Evolutionary conservation across 2,329 filamentous ascomycete species (phyloP), one percentile per base, ranked within the genome.

Genomic region (Apiospora aurea): DNA sequence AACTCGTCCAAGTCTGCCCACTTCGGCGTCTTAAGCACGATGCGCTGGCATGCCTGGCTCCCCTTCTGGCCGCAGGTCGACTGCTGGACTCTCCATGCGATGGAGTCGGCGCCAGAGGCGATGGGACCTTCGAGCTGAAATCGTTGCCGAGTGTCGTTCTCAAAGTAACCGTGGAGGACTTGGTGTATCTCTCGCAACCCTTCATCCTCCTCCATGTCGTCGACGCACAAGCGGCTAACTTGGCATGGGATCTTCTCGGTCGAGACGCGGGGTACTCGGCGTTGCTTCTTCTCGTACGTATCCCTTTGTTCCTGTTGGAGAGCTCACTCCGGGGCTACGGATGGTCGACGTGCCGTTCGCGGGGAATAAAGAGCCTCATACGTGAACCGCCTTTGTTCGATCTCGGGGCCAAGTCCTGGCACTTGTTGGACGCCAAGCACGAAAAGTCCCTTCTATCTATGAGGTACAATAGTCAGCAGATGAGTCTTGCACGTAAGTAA

Each of bases 1-100:
- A n/a, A 21, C 7, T 49, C 67, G 16, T 8, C 41, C 21, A 18
- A 8, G 26, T 29, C 26, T 21, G 67, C 67, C 43, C 43, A 46
- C 38, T 69, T 51, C 44, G 14, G 44, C 67, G 44, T 69, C 18
- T 69, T 69, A 21, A 69, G 41, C n/a, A 46, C 67, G 14, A 69
- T 69, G 13, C 26, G 67, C 44, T 69, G 29, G 24, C 29, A n/a
- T 13, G 44, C 41, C n/a, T 26, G 24, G 44, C 34, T n/a, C 26
- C 26, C 34, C 34, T 38, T 38, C 34, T 38, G 34, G 7, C 41
- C 18, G 44, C 10, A 7, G 2, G 67, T 18, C 44, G 46, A 11
- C 4, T 69, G 49, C 18, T 51, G 46, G n/a, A 69, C 26, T 24
- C 44, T 38, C 67, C 67, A 69, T 1, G 67, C 49, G 10, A 69